Evolutionary conservation across 2,329 filamentous ascomycete genomes (phyloP).

Genomic region (Fusarium sp.): DNA sequence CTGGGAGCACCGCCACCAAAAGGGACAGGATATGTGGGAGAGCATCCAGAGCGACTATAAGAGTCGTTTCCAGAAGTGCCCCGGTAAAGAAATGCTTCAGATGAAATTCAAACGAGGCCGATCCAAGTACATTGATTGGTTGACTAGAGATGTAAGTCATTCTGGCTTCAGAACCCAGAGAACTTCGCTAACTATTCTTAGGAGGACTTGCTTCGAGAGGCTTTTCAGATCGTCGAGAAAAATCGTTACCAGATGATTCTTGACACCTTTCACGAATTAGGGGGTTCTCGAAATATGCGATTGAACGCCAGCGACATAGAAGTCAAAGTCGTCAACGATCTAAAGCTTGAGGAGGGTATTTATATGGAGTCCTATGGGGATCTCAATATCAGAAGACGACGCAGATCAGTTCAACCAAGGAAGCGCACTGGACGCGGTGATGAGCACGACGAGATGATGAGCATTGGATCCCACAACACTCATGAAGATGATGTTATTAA

Average conservation of each 20-base stretch:
- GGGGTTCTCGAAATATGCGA: slow-evolving; percentile 59
- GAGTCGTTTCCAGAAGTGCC: slow-evolving; percentile 47
- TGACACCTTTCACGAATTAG: slow-evolving; percentile 58
- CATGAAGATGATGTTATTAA: slow-evolving; percentile 50
- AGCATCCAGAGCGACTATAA: slow-evolving; percentile 58
- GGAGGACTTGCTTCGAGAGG: slow-evolving; percentile 53
- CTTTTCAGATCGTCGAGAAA: slow-evolving; percentile 53
- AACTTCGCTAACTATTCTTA: slow-evolving; percentile 36
- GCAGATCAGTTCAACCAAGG: slow-evolving; percentile 49
- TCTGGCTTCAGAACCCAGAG: background rate
- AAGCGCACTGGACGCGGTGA: slow-evolving; percentile 41
- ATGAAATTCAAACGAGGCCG: slow-evolving; percentile 65
- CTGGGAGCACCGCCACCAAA: slow-evolving; percentile 55
- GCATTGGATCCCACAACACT: slow-evolving; percentile 46
- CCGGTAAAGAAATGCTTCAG: slow-evolving; percentile 61
- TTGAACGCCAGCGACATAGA: slow-evolving; percentile 62
- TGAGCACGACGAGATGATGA: slow-evolving; percentile 52
- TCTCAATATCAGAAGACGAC: slow-evolving; percentile 51
- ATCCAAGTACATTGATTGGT: slow-evolving; percentile 60
- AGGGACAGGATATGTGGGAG: slow-evolving; percentile 69
- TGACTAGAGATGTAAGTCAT: slow-evolving; percentile 58
- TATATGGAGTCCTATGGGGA: slow-evolving; percentile 53
- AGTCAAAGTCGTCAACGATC: slow-evolving; percentile 58
- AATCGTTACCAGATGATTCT: slow-evolving; percentile 55
- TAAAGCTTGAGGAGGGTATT: slow-evolving; percentile 51